Evolutionary conservation across 192 early-diverging fungal genomes (phyloP).

Genomic region (Obelidium mucronatum): DNA sequence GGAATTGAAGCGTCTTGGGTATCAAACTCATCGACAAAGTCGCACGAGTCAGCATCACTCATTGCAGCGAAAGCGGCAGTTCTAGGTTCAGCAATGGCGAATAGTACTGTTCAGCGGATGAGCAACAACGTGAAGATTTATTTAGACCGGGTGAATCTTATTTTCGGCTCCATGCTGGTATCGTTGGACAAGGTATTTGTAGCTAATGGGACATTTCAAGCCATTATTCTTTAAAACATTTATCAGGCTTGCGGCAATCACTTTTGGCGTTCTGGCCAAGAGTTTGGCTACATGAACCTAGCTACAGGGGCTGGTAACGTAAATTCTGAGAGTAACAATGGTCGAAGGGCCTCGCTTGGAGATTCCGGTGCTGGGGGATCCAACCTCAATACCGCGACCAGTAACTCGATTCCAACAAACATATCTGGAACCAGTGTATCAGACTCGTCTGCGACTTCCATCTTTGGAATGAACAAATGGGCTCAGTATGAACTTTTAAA

Average conservation of each 20-base stretch:
- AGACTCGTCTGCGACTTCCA: constrained; percentile 5
- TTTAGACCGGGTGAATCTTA: constrained; percentile 72
- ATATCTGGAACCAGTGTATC: constrained; percentile 1
- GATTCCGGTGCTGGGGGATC: background rate
- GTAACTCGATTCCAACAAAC: background rate
- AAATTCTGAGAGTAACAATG: background rate
- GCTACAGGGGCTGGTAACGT: background rate
- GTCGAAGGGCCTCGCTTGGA: background rate
- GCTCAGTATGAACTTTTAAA: constrained; percentile 60
- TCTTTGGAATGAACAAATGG: constrained; percentile 22
- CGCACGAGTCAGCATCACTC: too few species aligned
- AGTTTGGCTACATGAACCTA: background rate
- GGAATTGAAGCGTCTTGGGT: constrained; percentile 23
- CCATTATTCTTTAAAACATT: background rate
- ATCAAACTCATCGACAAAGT: background rate
- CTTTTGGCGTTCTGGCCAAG: constrained; percentile 24
- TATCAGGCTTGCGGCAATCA: constrained; percentile 42
- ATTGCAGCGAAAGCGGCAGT: background rate
- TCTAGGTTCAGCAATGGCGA: constrained; percentile 42
- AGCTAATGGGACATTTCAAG: constrained; percentile 39
- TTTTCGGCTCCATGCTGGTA: constrained; percentile 64
- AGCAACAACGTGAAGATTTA: constrained; percentile 70
- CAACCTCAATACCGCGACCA: background rate
- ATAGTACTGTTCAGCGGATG: constrained; percentile 62
- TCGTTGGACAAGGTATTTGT: constrained; percentile 62